Conservation (phyloP, 2,329 filamentous ascomycete species). For the Fusarium pseudonygamai region DNA sequence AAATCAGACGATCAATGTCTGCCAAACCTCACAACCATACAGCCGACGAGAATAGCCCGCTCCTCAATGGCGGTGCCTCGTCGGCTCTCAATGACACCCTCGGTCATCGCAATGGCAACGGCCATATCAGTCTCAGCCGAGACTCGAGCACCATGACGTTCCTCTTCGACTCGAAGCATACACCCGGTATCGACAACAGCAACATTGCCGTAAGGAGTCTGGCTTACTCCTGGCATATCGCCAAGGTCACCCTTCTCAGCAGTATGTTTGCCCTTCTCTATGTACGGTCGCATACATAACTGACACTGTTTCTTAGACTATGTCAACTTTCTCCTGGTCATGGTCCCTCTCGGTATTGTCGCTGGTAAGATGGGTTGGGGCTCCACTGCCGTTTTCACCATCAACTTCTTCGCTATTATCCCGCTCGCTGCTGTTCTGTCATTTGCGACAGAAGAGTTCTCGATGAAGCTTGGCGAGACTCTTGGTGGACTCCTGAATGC, state of each 20-base stretch:
- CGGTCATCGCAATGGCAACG: constrained; percentile 32
- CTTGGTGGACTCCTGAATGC: constrained; percentile 79
- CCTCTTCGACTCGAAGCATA: constrained; percentile 60
- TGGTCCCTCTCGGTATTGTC: constrained; percentile 77
- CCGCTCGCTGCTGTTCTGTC: constrained; percentile 78
- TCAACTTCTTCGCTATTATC: constrained; percentile 85
- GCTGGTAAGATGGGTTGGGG: constrained; percentile 71
- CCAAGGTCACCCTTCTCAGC: constrained; percentile 67
- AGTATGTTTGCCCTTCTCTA: constrained; percentile 56
- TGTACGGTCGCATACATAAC: neutral
- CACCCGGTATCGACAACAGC: constrained; percentile 61
- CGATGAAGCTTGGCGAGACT: constrained; percentile 75
- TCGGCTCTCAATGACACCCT: constrained; percentile 30
- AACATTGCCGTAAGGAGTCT: constrained; percentile 57
- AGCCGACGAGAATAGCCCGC: constrained; percentile 53
- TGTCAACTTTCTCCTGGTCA: constrained; percentile 76
- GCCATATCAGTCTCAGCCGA: constrained; percentile 36
- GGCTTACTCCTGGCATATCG: constrained; percentile 63
- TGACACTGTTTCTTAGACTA: constrained; percentile 54
- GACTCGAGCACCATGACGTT: constrained; percentile 48
- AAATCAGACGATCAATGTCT: constrained; percentile 48
- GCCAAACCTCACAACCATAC: constrained; percentile 38
- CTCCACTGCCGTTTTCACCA: constrained; percentile 74
- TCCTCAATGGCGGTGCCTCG: constrained; percentile 52
- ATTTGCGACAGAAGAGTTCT: constrained; percentile 82